Evolutionary conservation across 176 grass and related monocot species (phyloP).

Genomic region (Oryza officinalis): DNA sequence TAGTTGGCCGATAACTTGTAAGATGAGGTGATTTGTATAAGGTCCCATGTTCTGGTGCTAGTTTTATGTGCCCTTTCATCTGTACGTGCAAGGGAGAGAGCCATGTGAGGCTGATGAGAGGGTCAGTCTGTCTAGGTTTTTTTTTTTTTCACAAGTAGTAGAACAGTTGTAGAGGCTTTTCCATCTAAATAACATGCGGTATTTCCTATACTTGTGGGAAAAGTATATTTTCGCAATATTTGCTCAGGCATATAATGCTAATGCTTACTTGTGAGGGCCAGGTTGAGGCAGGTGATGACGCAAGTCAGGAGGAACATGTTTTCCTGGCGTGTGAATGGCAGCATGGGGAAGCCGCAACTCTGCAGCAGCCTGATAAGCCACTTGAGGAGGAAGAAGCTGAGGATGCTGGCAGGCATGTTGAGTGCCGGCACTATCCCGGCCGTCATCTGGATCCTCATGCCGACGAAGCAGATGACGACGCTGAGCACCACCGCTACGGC

Average conservation of each 20-base stretch:
- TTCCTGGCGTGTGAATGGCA: slow-evolving; percentile 72
- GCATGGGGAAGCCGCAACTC: slow-evolving; percentile 1
- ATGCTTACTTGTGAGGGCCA: slow-evolving; percentile 40
- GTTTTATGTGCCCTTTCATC: not conserved
- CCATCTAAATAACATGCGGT: not conserved
- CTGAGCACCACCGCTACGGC: slow-evolving; percentile 37
- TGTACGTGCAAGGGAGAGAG: not conserved
- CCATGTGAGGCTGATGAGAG: not conserved
- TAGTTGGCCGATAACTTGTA: too few relatives aligned
- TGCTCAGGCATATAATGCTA: not conserved
- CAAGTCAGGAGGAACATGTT: slow-evolving; percentile 40
- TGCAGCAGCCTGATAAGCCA: slow-evolving; percentile 15
- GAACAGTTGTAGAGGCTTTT: not conserved
- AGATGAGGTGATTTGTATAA: not conserved
- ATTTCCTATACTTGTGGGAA: not conserved
- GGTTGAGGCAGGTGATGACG: slow-evolving; percentile 41
- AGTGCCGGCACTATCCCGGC: slow-evolving; percentile 49
- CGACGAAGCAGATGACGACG: slow-evolving; percentile 43
- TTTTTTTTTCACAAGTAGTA: not conserved
- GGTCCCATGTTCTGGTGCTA: not conserved
- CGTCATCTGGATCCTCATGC: slow-evolving; percentile 55
- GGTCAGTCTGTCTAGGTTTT: too few relatives aligned
- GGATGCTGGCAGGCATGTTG: slow-evolving; percentile 51
- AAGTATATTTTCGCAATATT: not conserved
- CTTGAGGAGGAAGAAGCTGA: slow-evolving; percentile 59